Evolutionary conservation across 305 asterid genomes (phyloP), one percentile per base, ranked within the genome.

Genomic region (Rubia balearica): DNA sequence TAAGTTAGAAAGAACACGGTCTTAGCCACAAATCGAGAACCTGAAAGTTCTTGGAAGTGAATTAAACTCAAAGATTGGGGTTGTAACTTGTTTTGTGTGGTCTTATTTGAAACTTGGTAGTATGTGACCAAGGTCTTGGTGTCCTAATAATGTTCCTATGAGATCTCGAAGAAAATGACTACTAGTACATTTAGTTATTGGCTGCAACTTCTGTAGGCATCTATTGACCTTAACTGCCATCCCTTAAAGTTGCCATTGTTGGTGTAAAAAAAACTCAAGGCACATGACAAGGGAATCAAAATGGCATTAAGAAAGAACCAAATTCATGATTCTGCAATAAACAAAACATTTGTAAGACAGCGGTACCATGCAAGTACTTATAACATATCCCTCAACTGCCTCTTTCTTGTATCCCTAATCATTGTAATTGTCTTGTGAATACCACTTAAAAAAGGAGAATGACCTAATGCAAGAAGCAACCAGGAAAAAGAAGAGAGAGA

Each of bases 371-470:
- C 41, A 46, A 65, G 78, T 80, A 82, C 72, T 70, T 5, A 7
- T 72, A 63, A 76, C 75, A n/a, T 74, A 80, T 72, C 76, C 69
- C 76, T 61, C 71, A 76, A 78, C 83, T 75, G 66, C 24, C 59
- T 53, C 59, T 53, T 53, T n/a, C 76, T 73, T 65, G 27, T 9
- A 41, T 41, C 68, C 17, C 85, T 82, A 82, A 87, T 87, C 81
- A 86, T 89, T 76, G 82, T 77, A 81, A 78, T 76, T 82, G 84
- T 83, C 84, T 74, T 65, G 79, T 27, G 76, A 83, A 65, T 43
- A 70, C 68, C 67, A 71, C 55, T 68, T 12, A 53, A 3, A 69
- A 14, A 65, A 36, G 40, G 40, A 36, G 48, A 73, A 30, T 48
- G 65, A n/a, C 7, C 70, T 48, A 51, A 55, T 70, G 78, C 87